A percentile compares a stretch with the other conserved stretches of the same genome.
phyloP scores from a whole-genome alignment of 805 yeast species.

The Debaryomyces maramus region DNA sequence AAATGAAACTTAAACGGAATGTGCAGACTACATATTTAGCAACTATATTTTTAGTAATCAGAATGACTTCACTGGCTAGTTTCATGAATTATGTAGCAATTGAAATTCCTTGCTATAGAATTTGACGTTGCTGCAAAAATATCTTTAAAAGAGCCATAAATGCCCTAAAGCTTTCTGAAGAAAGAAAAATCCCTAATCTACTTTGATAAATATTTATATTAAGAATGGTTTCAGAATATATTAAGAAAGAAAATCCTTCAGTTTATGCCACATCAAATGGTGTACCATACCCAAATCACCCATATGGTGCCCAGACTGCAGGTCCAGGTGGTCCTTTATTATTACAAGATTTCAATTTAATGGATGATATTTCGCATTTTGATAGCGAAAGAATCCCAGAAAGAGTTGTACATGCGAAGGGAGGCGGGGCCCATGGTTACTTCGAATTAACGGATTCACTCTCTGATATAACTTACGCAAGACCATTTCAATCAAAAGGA shows the following conservation, averaged over 20 bases:
- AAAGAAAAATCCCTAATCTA: too few relatives aligned
- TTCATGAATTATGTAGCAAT: too few relatives aligned
- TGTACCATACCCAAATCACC: conserved; percentile 51
- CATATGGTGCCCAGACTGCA: conserved; percentile 53
- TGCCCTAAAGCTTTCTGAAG: too few relatives aligned
- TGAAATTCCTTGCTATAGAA: too few relatives aligned
- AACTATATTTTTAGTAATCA: too few relatives aligned
- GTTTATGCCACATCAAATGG: conserved; percentile 54
- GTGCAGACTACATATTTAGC: too few relatives aligned
- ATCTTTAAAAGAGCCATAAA: too few relatives aligned
- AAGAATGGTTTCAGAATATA: conserved; percentile 4
- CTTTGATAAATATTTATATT: not conserved
- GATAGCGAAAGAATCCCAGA: conserved; percentile 67
- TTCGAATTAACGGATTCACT: conserved; percentile 61
- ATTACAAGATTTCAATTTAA: conserved; percentile 56
- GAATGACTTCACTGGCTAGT: too few relatives aligned
- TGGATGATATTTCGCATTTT: conserved; percentile 58
- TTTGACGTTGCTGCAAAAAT: too few relatives aligned
- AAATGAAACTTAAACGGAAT: too few relatives aligned
- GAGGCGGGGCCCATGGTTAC: conserved; percentile 61
- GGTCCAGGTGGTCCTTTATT: conserved; percentile 60
- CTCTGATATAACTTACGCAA: conserved; percentile 48
- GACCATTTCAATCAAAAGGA: conserved; percentile 42
- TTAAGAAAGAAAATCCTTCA: conserved; percentile 14
- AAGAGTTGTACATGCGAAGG: conserved; percentile 68